These are phyloP conservation scores for Gracilaria domingensis DNA, from an alignment of 23 red algal species.

Conservation along the genomic window DNA sequence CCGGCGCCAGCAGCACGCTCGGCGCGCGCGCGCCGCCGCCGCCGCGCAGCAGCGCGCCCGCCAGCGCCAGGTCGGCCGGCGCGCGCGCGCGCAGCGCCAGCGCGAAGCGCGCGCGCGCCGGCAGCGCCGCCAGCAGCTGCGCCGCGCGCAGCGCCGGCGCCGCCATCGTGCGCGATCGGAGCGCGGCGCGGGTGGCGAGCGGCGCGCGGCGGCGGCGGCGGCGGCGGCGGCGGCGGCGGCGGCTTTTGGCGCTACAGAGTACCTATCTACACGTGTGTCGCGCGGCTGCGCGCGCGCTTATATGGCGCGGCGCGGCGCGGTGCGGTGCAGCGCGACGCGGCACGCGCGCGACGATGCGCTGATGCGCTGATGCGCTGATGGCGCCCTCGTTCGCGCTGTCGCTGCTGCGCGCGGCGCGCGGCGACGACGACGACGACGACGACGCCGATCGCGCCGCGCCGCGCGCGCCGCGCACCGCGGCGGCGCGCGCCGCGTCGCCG, in stretches of 20 bases:
- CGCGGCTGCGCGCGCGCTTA: too few relatives aligned
- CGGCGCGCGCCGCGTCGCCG: not conserved
- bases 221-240: not conserved
- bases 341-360: too few relatives aligned
- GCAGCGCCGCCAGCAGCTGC: not conserved
- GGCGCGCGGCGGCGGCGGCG: not conserved
- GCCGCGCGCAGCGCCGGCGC: not conserved
- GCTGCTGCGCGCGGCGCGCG: not conserved
- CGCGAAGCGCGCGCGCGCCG: not conserved
- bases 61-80: constrained; percentile 7
- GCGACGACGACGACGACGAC: not conserved
- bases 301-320: too few relatives aligned
- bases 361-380: not conserved
- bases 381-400: not conserved
- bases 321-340: too few relatives aligned
- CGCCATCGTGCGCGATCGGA: not conserved
- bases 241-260: not conserved
- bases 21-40: not conserved
- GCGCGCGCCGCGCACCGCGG: not conserved
- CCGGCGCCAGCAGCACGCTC: not conserved
- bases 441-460: not conserved
- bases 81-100: constrained; percentile 12
- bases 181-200: not conserved
- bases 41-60: not conserved
- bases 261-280: too few relatives aligned